These are phyloP conservation scores for Salix brachista DNA, from an alignment of 345 rosid species.

Conservation along the genomic window DNA sequence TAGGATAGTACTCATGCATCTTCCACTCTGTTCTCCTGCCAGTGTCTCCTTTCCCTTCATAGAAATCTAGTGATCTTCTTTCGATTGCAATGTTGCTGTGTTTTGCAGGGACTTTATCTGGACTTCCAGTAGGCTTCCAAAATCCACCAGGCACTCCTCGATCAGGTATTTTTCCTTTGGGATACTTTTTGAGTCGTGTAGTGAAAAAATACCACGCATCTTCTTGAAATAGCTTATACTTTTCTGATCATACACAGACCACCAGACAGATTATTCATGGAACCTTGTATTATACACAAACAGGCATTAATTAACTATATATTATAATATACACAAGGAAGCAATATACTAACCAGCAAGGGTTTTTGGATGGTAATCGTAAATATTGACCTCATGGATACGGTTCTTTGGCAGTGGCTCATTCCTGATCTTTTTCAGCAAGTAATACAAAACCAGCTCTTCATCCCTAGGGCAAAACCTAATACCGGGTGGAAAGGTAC, in stretches of 20 bases:
- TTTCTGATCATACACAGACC: not conserved
- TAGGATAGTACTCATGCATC: not conserved
- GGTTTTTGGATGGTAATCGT: not conserved
- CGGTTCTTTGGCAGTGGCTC: not conserved
- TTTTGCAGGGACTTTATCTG: not conserved
- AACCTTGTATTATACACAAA: no score
- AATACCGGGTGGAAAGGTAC: not conserved
- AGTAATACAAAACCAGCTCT: not conserved
- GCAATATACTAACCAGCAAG: constrained; percentile 1
- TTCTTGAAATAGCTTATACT: not conserved
- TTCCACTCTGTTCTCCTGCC: not conserved
- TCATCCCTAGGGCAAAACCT: not conserved
- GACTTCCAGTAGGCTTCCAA: constrained; percentile 14
- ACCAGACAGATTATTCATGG: not conserved
- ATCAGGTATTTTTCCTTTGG: not conserved
- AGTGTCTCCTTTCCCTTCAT: not conserved
- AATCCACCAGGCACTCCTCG: constrained; percentile 4
- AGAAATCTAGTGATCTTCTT: constrained; percentile 1
- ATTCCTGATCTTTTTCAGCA: not conserved
- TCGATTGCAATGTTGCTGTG: not conserved
- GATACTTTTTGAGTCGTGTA: not conserved
- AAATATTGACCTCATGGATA: constrained; percentile 1
- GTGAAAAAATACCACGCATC: constrained; percentile 12
- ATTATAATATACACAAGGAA: no score
- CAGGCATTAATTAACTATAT: no score